A percentile compares a stretch with the other conserved stretches of the same genome.
These are phyloP conservation scores for Metarhizium anisopliae DNA, from an alignment of 2,329 filamentous ascomycete species.

Conservation along the genomic window DNA sequence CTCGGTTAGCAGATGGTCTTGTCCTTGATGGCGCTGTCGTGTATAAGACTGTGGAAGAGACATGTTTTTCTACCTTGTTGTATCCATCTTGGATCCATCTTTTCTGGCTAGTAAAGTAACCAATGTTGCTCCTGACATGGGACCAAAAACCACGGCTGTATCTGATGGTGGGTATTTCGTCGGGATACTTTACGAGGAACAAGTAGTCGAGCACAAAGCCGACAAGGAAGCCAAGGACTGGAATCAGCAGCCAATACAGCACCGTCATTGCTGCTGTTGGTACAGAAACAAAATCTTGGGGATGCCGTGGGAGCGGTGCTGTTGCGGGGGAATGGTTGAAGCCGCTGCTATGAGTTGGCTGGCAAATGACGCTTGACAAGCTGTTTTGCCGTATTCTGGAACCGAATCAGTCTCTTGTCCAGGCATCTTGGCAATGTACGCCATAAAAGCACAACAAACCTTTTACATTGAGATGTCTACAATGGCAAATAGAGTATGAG, in stretches of 20 bases:
- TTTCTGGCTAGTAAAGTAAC: not conserved
- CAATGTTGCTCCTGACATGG: not conserved
- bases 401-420: no score
- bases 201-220: not conserved
- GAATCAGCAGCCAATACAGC: not conserved
- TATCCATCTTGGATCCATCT: not conserved
- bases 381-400: no score
- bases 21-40: not conserved
- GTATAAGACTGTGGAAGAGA: not conserved
- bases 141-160: not conserved
- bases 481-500: no score
- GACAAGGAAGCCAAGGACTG: not conserved
- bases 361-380: no score
- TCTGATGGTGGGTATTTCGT: not conserved
- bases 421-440: no score
- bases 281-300: no score
- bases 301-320: no score
- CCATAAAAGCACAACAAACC: no score
- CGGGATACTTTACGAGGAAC: not conserved
- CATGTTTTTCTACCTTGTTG: not conserved
- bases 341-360: no score
- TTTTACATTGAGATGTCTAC: no score
- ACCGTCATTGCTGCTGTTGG: not conserved
- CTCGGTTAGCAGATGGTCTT: not conserved
- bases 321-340: no score